Percentiles rank a stretch among this genome's conserved stretches.
phyloP scores from a whole-genome alignment of 306 rosid genomes.

The Rubus parviflorus region DNA sequence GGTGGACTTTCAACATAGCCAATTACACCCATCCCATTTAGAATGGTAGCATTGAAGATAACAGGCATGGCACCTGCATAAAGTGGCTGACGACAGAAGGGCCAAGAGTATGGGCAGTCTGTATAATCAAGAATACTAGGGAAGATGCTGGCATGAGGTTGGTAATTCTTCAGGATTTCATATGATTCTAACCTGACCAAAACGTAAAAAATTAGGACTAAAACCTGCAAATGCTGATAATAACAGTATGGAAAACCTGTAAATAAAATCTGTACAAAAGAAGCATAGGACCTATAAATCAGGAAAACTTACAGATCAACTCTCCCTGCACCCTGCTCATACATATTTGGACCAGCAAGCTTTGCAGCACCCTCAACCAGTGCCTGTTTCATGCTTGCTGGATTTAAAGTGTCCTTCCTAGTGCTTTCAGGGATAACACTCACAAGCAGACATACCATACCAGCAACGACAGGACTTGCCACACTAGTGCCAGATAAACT shows the following conservation, averaged over 20 bases:
- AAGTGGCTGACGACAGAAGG: slow-evolving; percentile 96
- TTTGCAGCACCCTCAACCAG: slow-evolving; percentile 96
- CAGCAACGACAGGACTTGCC: slow-evolving; percentile 99
- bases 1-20: slow-evolving; percentile 86
- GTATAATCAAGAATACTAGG: slow-evolving; percentile 84
- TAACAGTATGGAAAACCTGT: not conserved
- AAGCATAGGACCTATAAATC: slow-evolving; percentile 9
- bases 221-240: not conserved
- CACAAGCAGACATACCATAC: slow-evolving; percentile 94
- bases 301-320: slow-evolving; percentile 79
- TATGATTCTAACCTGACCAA: slow-evolving; percentile 87
- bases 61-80: slow-evolving; percentile 98
- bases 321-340: slow-evolving; percentile 98
- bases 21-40: slow-evolving; percentile 95
- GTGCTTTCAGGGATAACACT: slow-evolving; percentile 76
- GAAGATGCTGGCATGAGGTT: slow-evolving; percentile 90
- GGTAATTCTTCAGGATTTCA: slow-evolving; percentile 82
- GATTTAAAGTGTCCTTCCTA: slow-evolving; percentile 73
- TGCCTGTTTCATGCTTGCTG: slow-evolving; percentile 99
- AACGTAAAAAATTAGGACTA: slow-evolving; percentile 23
- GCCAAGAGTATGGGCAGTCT: slow-evolving; percentile 96
- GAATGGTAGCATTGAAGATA: slow-evolving; percentile 91
- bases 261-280: slow-evolving; percentile 4
- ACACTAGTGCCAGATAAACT: slow-evolving; percentile 98
- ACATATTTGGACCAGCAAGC: slow-evolving; percentile 86